phyloP scores from a whole-genome alignment of 176 grass and related monocot genomes.

The Musa schizocarpa region DNA sequence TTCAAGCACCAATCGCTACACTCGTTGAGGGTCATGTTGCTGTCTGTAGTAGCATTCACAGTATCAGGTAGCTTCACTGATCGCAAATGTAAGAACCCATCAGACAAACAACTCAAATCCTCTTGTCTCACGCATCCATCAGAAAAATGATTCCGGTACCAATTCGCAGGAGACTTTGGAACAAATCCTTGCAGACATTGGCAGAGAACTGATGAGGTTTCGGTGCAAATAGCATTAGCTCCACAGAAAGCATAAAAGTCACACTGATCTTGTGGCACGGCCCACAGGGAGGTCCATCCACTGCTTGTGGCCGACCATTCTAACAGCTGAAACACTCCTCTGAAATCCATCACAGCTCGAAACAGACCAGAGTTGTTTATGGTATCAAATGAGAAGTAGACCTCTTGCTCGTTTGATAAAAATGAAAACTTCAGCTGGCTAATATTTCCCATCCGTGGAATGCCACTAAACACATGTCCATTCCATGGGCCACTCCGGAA shows the following conservation, averaged over 20 bases:
- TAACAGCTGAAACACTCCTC: neutral
- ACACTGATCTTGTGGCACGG: neutral
- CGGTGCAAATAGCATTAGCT: neutral
- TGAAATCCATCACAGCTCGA: neutral
- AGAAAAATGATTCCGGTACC: neutral
- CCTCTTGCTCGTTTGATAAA: neutral
- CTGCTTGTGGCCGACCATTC: neutral
- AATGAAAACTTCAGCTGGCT: neutral
- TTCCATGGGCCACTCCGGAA: no score
- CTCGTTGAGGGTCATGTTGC: no score
- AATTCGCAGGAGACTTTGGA: no score
- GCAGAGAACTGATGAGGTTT: neutral
- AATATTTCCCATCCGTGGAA: no score
- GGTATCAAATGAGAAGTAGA: neutral
- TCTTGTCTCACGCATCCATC: neutral
- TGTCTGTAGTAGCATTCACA: neutral
- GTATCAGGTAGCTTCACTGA: constrained; percentile 2
- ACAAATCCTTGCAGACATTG: neutral
- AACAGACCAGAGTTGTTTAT: neutral
- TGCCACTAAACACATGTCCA: no score
- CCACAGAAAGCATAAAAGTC: neutral
- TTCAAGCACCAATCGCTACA: no score
- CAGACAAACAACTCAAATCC: neutral
- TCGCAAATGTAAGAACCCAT: neutral
- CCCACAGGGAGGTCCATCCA: neutral